Evolutionary conservation across 1,284 basidiomycete species (phyloP).

Genomic region (Trametes polyzona): DNA sequence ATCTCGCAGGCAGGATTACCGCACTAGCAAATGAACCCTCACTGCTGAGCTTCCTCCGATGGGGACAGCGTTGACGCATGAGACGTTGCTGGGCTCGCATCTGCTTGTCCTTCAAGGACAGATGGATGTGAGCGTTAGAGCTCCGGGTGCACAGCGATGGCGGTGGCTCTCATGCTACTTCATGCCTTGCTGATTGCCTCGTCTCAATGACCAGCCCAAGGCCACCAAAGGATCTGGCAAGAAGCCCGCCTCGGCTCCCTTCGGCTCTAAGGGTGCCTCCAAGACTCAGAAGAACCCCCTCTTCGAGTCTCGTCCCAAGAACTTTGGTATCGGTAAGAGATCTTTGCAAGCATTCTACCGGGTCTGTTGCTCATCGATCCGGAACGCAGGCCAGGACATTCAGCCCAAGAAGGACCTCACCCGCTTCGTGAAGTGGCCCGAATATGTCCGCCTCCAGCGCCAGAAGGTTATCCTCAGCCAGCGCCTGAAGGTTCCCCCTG

Average conservation of each 20-base stretch:
- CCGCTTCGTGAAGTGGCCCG: conserved; percentile 99
- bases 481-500: conserved; percentile 98
- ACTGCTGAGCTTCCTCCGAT: conserved; percentile 33
- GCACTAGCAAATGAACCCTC: conserved; percentile 28
- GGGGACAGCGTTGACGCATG: conserved; percentile 33
- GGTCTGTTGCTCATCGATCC: neutral
- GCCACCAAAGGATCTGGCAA: conserved; percentile 69
- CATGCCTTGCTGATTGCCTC: conserved; percentile 59
- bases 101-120: conserved; percentile 26
- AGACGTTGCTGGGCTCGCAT: conserved; percentile 51
- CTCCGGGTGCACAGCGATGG: conserved; percentile 59
- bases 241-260: conserved; percentile 80
- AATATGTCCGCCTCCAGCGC: conserved; percentile 97
- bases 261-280: conserved; percentile 64
- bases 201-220: conserved; percentile 91
- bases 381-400: conserved; percentile 86
- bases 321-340: conserved; percentile 92
- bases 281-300: conserved; percentile 94
- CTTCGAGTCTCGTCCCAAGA: conserved; percentile 89
- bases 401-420: conserved; percentile 91
- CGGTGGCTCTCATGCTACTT: conserved; percentile 41
- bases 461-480: conserved; percentile 99
- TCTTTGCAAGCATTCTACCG: neutral
- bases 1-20: conserved; percentile 26
- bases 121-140: conserved; percentile 56